Evolutionary conservation across 352 stramenopile species (phyloP), one percentile per base, ranked within the genome.

Genomic region (Pythium phragmiticola): DNA sequence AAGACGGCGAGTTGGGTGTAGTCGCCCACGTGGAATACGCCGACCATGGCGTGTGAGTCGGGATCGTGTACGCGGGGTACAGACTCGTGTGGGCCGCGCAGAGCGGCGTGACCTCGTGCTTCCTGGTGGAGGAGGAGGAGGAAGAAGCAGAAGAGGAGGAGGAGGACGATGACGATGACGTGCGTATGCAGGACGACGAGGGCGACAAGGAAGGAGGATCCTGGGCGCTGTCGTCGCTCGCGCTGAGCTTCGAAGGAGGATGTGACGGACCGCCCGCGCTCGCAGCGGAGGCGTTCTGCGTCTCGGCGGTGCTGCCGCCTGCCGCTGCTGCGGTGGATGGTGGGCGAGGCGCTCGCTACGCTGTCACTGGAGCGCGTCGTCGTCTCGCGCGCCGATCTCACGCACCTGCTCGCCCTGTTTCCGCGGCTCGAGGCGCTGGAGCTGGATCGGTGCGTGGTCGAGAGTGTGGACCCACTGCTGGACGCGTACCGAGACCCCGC

Each of bases 51-150:
- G 51, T 12, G 4, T 46, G 6, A 2, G 51, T 58, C 7, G 51
- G 51, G 12, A 19, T 58, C 8, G 51, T 58, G 34, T 58, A 58
- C 11, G 34, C 33, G 4, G 51, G 51, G 1, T 48, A 37, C 9
- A 30, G 49, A 7, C 49, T 56, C 30, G 30, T 56, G 30, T 56
- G 49, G 49, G 33, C 33, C 7, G n/a, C 33, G 2, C 17, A 7
- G 7, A n/a, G 17, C 4, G 42, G 16, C 43, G 30, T 56, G 16
- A 9, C 43, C 7, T 3, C 49, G 30, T 56, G 49, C 23, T 16
- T 7, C 14, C 9, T 21, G 21, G 21, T 21, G 21, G 1, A 21
- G 21, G 21, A 21, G 21, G 21, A 21, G 21, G 21, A 21, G 1
- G 21, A 21, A 21, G 21, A 0, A 21, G 21, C 0, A 21, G 21